Percentiles rank a stretch among this genome's conserved stretches.
phyloP scores from a whole-genome alignment of 768 basidiomycete species.

The Tulasnella sp. region DNA sequence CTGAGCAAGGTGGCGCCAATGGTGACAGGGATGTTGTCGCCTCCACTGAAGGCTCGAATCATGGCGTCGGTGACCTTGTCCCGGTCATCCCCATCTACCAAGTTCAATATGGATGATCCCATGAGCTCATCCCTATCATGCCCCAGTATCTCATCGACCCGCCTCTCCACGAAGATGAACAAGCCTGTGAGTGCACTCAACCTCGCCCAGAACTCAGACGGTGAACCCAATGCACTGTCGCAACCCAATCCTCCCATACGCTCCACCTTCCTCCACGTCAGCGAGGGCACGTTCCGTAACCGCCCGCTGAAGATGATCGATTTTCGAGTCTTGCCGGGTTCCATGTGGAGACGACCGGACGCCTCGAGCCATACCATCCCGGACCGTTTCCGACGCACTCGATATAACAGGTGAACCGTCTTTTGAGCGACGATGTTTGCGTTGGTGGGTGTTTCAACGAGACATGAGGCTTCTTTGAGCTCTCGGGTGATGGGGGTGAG shows the following conservation, averaged over 20 bases:
- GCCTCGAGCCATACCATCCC: constrained; percentile 83
- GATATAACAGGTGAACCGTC: constrained; percentile 73
- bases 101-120: constrained; percentile 21
- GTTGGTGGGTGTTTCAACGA: constrained; percentile 3
- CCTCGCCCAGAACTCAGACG: constrained; percentile 32
- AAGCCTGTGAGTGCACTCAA: constrained; percentile 28
- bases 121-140: constrained; percentile 26
- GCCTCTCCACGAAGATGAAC: constrained; percentile 28
- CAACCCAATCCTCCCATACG: constrained; percentile 40
- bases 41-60: neutral
- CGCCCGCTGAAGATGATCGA: constrained; percentile 86
- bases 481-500: constrained; percentile 85
- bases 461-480: constrained; percentile 49
- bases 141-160: constrained; percentile 26
- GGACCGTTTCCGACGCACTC: constrained; percentile 55
- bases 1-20: neutral
- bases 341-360: constrained; percentile 77
- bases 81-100: neutral
- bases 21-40: neutral
- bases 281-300: constrained; percentile 48
- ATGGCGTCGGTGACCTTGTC: constrained; percentile 4
- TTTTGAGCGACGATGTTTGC: constrained; percentile 30
- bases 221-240: neutral
- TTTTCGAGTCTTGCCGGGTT: constrained; percentile 89
- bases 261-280: constrained; percentile 50